phyloP scores from a whole-genome alignment of 139 green algal genomes.

The Volvox reticuliferus region DNA sequence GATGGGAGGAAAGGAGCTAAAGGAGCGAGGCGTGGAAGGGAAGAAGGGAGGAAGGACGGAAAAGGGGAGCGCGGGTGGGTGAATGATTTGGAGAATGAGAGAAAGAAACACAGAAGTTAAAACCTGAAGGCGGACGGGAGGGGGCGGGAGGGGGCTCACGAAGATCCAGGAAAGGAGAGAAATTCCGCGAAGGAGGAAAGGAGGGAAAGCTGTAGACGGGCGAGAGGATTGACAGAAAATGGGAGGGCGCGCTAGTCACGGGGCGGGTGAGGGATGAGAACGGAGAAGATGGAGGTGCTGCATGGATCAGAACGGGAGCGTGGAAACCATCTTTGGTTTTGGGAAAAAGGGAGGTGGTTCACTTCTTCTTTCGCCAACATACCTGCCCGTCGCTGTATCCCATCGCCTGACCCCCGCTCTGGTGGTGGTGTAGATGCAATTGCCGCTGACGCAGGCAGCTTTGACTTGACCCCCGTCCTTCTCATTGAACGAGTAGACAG shows the following conservation, averaged over 20 bases:
- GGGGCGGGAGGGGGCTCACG: neutral
- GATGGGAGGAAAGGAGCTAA: neutral
- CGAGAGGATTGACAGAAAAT: too few species aligned
- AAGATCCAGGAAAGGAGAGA: neutral
- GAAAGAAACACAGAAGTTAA: too few species aligned
- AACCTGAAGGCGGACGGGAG: neutral
- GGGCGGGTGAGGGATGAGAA: too few species aligned
- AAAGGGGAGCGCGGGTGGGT: too few species aligned
- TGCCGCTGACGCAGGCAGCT: neutral
- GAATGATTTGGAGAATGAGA: too few species aligned
- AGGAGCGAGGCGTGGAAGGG: neutral
- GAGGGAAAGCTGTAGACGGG: neutral
- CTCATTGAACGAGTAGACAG: conserved; percentile 54
- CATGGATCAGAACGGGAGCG: too few species aligned
- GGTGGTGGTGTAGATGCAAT: conserved; percentile 42
- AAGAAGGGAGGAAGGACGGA: too few species aligned
- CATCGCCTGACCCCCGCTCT: conserved; percentile 52
- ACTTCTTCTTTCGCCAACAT: neutral
- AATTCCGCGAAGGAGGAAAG: neutral
- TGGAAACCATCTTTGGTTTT: too few species aligned
- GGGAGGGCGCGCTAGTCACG: too few species aligned
- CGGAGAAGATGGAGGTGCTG: too few species aligned
- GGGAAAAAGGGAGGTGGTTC: too few species aligned
- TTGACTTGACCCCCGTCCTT: conserved; percentile 54
- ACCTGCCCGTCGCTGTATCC: conserved; percentile 44